Base-by-base conservation (phyloP, 2,329 filamentous ascomycete species). In the Trichoderma sp. region DNA sequence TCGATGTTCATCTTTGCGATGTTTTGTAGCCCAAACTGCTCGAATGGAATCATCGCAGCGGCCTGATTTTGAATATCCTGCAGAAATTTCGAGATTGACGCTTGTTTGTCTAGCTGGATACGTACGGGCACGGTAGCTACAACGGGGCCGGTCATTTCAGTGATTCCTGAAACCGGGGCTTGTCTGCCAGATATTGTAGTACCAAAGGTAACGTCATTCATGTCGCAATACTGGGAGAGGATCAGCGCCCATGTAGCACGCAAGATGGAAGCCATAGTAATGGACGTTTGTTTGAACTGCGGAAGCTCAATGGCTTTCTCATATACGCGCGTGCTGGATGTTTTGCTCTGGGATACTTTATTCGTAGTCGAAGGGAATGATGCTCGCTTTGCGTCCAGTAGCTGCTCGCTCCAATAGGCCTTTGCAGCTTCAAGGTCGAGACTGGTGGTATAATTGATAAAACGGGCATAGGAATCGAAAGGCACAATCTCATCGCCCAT, bases 401-500 rank as follows among this genome's bases (percentile, higher is more conserved):
- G 51, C 16, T 70, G 69, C 24, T 59, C 46, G 32, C 26, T 13
- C 70, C 70, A 71, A 54, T 26, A 71, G 8, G 37, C 1, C 5
- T 43, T 59, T 6, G 68, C 52, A 16, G 21, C 58, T n/a, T 56
- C 58, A 30, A 1, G 11, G 46, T 71, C 28, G n/a, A 71, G 54
- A 4, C 32, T 49, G 1, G 3, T 30, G 51, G 21, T 32, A 18
- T 71, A 71, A 5, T 66, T 65, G 21, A 71, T 70, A 11, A 71
- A 71, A 34, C 78, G 74, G 56, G 79, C 79, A 73, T 82, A 83
- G 11, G 70, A 51, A 24, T 56, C 39, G 3, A 63, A 24, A 2
- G 30, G 37, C 1, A 26, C 14, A 37, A 49, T n/a, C 8, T 68
- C 14, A 24, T 66, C 30, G 0, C 60, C 59, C 30, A n/a, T 52